These are phyloP conservation scores for Pittosporum tobira DNA, from an alignment of 129 eudicot genomes.

Conservation along the genomic window DNA sequence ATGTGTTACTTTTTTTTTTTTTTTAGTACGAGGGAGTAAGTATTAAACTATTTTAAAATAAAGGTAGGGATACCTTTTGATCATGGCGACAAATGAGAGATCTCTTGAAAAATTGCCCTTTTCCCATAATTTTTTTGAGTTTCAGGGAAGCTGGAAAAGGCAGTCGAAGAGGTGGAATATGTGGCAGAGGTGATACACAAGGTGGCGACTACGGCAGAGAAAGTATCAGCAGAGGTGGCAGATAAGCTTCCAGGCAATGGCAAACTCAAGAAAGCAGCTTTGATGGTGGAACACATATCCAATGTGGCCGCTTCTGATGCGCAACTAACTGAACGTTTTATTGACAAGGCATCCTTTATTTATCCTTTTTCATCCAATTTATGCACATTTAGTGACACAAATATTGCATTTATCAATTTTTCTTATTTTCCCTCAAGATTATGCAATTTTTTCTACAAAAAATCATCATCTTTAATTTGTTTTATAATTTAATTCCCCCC, in stretches of 20 bases:
- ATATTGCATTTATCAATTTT: too few species aligned
- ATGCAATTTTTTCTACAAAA: too few species aligned
- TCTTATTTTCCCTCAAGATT: background rate
- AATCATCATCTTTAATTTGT: background rate
- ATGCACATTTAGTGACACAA: background rate
- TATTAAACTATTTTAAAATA: too few species aligned
- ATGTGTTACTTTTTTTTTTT: too few species aligned
- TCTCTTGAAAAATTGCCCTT: too few species aligned
- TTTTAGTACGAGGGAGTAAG: too few species aligned
- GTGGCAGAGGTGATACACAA: constrained; percentile 27
- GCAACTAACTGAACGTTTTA: constrained; percentile 13
- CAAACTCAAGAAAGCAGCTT: constrained; percentile 21
- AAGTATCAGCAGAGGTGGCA: constrained; percentile 25
- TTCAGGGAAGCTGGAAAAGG: constrained; percentile 21
- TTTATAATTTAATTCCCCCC: background rate
- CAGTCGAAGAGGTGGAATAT: constrained; percentile 16
- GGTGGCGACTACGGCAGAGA: constrained; percentile 28
- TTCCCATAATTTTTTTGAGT: too few species aligned
- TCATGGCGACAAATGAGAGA: too few species aligned
- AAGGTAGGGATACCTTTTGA: background rate
- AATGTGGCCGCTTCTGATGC: constrained; percentile 21
- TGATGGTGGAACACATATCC: constrained; percentile 18
- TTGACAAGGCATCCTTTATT: constrained; percentile 15
- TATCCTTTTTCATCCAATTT: background rate
- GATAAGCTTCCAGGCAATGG: constrained; percentile 18